A percentile compares a stretch with the other conserved stretches of the same genome.
These are phyloP conservation scores for Tuctoria greenei DNA, from an alignment of 176 grass and related monocot species.

Conservation along the genomic window DNA sequence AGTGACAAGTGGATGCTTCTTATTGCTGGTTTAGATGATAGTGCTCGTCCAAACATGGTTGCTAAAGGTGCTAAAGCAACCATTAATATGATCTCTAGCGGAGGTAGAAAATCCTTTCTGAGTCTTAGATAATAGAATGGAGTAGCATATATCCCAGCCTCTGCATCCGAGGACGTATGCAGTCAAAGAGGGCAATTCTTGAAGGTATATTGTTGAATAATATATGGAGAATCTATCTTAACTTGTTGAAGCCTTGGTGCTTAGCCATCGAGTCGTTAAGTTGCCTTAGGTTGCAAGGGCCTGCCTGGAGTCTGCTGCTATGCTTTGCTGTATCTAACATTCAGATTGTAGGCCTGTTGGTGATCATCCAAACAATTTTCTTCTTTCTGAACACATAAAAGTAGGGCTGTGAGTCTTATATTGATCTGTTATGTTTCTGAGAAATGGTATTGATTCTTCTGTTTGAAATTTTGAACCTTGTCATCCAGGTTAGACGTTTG, in stretches of 20 bases:
- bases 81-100: not conserved
- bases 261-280: not conserved
- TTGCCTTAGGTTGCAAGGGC: not conserved
- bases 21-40: not conserved
- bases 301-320: not conserved
- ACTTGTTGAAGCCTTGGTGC: not conserved
- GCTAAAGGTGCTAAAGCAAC: too few species aligned
- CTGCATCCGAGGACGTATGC: not conserved
- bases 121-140: not conserved
- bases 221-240: not conserved
- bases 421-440: constrained; percentile 21
- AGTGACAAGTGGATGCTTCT: not conserved
- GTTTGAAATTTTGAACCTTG: constrained; percentile 29
- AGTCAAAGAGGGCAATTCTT: not conserved
- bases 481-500: constrained; percentile 59
- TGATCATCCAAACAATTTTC: too few species aligned
- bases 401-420: not conserved
- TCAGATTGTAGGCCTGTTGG: too few species aligned
- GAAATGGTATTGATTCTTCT: constrained; percentile 32
- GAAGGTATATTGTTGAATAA: not conserved
- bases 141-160: not conserved
- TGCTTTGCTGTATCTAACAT: too few species aligned
- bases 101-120: not conserved
- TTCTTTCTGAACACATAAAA: not conserved
- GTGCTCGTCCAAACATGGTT: not conserved